A percentile compares a stretch with the other conserved stretches of the same genome.
Evolutionary conservation across 1,284 basidiomycete species (phyloP).

Genomic region (Pseudozyma pruni): DNA sequence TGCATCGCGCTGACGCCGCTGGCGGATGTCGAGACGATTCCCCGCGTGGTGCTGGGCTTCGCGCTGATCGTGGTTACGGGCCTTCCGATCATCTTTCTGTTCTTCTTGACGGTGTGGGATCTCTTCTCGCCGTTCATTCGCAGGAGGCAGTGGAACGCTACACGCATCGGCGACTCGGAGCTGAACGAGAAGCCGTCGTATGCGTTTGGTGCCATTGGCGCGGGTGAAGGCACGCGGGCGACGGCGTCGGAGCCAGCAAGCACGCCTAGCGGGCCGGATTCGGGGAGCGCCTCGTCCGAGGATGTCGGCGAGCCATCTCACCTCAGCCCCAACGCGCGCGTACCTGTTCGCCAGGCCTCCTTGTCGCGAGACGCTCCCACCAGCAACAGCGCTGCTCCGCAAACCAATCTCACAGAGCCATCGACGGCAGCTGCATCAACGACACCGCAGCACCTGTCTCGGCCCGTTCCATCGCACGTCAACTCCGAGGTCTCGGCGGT

Average conservation of each 20-base stretch:
- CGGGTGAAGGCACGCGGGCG: neutral
- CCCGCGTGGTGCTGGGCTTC: slow-evolving; percentile 64
- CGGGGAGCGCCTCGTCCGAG: slow-evolving; percentile 25
- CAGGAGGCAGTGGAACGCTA: slow-evolving; percentile 37
- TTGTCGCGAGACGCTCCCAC: slow-evolving; percentile 4
- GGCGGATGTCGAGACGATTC: slow-evolving; percentile 61
- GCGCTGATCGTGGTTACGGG: slow-evolving; percentile 60
- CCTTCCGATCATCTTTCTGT: slow-evolving; percentile 61
- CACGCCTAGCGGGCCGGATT: neutral
- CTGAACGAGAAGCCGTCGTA: slow-evolving; percentile 20
- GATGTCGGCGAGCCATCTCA: neutral
- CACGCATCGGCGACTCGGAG: slow-evolving; percentile 32
- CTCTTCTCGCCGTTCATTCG: slow-evolving; percentile 51
- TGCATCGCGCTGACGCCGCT: slow-evolving; percentile 59
- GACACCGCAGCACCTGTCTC: slow-evolving; percentile 1
- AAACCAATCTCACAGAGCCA: no score
- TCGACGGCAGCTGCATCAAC: no score
- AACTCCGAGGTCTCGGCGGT: slow-evolving; percentile 26
- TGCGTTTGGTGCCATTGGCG: slow-evolving; percentile 31
- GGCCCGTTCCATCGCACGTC: slow-evolving; percentile 20
- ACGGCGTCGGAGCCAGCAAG: slow-evolving; percentile 5
- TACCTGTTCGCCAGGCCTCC: slow-evolving; percentile 7
- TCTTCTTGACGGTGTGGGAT: slow-evolving; percentile 59
- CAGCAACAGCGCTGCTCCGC: neutral
- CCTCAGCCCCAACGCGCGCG: neutral